A percentile compares a stretch with the other conserved stretches of the same genome.
These are phyloP conservation scores for Parietichytrium sp. DNA, from an alignment of 108 stramenopile species.

Conservation along the genomic window DNA sequence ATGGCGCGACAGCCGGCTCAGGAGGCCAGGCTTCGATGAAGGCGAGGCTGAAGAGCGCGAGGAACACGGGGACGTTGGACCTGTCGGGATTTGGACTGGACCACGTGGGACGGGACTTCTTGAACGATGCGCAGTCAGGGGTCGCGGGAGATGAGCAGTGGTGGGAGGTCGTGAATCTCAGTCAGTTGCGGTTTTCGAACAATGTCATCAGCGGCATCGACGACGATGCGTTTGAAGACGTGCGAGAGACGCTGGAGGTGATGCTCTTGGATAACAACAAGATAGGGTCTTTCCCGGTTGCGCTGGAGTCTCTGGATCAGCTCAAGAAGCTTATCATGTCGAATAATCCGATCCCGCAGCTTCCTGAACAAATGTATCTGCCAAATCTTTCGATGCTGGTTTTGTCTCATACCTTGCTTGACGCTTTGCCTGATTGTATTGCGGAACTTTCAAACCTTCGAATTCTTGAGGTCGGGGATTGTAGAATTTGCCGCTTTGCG, in stretches of 20 bases:
- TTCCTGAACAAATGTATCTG: not conserved
- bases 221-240: not conserved
- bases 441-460: not conserved
- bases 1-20: too few relatives aligned
- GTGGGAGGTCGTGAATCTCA: too few relatives aligned
- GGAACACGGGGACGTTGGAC: too few relatives aligned
- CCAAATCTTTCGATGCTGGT: not conserved
- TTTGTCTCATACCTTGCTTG: not conserved
- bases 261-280: slow-evolving; percentile 19
- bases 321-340: not conserved
- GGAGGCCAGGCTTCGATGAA: too few relatives aligned
- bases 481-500: too few relatives aligned
- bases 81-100: too few relatives aligned
- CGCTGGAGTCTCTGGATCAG: not conserved
- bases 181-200: too few relatives aligned
- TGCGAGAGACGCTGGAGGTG: not conserved
- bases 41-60: too few relatives aligned
- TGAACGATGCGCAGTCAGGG: too few relatives aligned
- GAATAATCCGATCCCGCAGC: not conserved
- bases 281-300: not conserved
- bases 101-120: too few relatives aligned
- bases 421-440: not conserved
- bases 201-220: too few relatives aligned
- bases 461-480: not conserved
- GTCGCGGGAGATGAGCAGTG: too few relatives aligned